Evolutionary conservation across 345 rosid species (phyloP).

Genomic region (Ricinus communis): DNA sequence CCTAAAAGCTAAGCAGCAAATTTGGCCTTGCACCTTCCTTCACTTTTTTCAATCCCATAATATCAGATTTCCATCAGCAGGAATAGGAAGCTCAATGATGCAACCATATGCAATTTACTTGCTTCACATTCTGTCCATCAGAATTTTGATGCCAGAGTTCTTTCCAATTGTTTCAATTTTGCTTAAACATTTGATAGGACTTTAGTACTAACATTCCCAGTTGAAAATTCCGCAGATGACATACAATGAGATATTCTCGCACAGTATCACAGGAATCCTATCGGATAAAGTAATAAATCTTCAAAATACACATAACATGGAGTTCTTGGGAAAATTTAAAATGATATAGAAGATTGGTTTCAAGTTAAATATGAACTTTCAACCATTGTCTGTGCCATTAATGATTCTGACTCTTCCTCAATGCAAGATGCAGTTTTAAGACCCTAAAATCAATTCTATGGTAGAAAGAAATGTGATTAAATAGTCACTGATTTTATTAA

Average conservation of each 20-base stretch:
- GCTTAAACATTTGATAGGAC: not conserved
- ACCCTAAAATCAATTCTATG: not conserved
- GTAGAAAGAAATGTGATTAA: not conserved
- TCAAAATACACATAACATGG: not conserved
- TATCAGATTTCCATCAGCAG: not conserved
- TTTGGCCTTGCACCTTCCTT: not conserved
- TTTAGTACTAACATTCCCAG: not conserved
- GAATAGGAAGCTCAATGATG: not conserved
- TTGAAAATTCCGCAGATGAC: not conserved
- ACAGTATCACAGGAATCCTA: not conserved
- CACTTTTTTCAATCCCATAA: too few species aligned
- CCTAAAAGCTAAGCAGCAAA: not conserved
- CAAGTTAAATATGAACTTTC: not conserved
- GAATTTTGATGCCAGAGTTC: not conserved
- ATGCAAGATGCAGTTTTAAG: not conserved
- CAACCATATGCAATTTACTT: not conserved
- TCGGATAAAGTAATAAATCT: not conserved
- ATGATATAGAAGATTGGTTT: too few species aligned
- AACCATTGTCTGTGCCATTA: not conserved
- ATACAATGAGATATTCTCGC: not conserved
- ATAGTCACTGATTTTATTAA: not conserved
- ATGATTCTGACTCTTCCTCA: not conserved
- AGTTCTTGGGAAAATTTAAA: not conserved
- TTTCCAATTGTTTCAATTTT: not conserved
- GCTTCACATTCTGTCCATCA: not conserved